phyloP scores from a whole-genome alignment of 202 grass and related monocot species.

The Schoenoplectus tabernaemontani region DNA sequence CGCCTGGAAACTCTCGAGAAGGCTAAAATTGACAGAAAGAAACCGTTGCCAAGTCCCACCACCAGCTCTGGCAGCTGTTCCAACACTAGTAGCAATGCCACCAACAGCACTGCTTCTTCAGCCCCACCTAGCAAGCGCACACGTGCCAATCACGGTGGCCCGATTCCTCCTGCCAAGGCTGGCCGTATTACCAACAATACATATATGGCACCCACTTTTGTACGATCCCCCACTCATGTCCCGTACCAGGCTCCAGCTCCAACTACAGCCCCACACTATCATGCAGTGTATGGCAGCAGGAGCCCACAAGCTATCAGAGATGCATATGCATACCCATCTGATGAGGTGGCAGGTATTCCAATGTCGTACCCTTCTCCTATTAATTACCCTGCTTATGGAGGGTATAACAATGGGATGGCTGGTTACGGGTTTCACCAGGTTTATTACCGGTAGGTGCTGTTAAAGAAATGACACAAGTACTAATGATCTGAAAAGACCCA shows the following conservation, averaged over 20 bases:
- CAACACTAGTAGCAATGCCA: background rate
- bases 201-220: constrained; percentile 34
- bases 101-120: constrained; percentile 21
- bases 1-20: constrained; percentile 81
- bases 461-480: constrained; percentile 60
- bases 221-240: constrained; percentile 51
- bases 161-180: constrained; percentile 84
- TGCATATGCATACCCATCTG: constrained; percentile 60
- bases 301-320: constrained; percentile 62
- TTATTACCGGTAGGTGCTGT: constrained; percentile 68
- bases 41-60: constrained; percentile 38
- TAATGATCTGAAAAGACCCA: constrained; percentile 51
- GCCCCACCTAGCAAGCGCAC: constrained; percentile 81
- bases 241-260: constrained; percentile 14
- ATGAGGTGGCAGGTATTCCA: constrained; percentile 43
- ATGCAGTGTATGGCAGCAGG: constrained; percentile 49
- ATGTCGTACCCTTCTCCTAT: constrained; percentile 57
- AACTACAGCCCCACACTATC: constrained; percentile 14
- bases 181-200: constrained; percentile 63
- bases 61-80: constrained; percentile 31
- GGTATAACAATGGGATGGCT: constrained; percentile 44
- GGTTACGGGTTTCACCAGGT: constrained; percentile 70
- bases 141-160: constrained; percentile 55
- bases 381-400: constrained; percentile 52
- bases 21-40: constrained; percentile 82